Percentiles rank a stretch among this genome's conserved stretches.
phyloP scores from a whole-genome alignment of 2,329 filamentous ascomycete genomes.

The Penicillium capsulatum region DNA sequence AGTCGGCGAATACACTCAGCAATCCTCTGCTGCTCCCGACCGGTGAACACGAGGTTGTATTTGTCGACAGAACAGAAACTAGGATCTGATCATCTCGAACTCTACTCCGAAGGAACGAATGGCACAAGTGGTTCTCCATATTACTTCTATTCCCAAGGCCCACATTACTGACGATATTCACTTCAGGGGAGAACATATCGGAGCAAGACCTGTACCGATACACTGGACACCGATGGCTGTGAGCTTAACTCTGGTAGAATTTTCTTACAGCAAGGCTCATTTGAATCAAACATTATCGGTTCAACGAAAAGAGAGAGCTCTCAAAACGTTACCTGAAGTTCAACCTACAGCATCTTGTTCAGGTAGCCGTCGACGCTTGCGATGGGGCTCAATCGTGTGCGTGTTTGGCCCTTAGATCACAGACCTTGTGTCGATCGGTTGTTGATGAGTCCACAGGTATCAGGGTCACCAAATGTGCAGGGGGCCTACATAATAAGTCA shows the following conservation, averaged over 20 bases:
- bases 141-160: too few relatives aligned
- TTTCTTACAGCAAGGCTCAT: not conserved
- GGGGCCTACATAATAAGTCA: constrained; percentile 36
- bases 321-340: constrained; percentile 28
- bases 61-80: too few relatives aligned
- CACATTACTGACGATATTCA: too few relatives aligned
- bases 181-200: constrained; percentile 10
- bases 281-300: constrained; percentile 14
- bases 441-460: constrained; percentile 15
- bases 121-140: too few relatives aligned
- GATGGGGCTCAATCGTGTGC: constrained; percentile 26
- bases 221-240: constrained; percentile 19
- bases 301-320: constrained; percentile 28
- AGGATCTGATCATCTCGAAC: too few relatives aligned
- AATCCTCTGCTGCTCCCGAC: too few relatives aligned
- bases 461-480: constrained; percentile 28
- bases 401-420: constrained; percentile 3
- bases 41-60: too few relatives aligned
- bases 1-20: too few relatives aligned
- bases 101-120: too few relatives aligned
- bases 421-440: not conserved
- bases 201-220: constrained; percentile 19
- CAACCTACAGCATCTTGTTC: constrained; percentile 24
- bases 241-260: constrained; percentile 2
- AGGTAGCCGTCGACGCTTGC: constrained; percentile 23